phyloP scores from a whole-genome alignment of 2,329 filamentous ascomycete species.

The Clonostachys solani region DNA sequence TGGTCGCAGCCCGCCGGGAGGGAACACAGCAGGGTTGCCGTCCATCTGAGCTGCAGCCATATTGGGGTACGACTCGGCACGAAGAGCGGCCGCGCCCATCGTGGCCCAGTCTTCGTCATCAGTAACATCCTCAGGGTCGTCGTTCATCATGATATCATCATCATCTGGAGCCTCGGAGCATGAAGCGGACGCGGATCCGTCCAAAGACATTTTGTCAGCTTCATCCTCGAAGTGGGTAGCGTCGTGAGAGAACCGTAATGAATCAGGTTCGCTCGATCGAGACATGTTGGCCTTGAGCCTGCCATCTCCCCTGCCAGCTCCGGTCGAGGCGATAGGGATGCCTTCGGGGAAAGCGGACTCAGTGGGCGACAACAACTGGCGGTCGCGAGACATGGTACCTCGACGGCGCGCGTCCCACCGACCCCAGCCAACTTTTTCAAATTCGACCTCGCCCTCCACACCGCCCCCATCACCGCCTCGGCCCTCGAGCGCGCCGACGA shows the following conservation, averaged over 20 bases:
- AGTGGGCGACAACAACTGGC: conserved; percentile 29
- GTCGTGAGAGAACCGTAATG: conserved; percentile 72
- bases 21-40: conserved; percentile 6
- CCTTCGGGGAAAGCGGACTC: conserved; percentile 28
- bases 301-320: conserved; percentile 34
- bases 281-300: conserved; percentile 45
- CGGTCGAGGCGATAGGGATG: conserved; percentile 53
- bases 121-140: conserved; percentile 80
- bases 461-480: conserved; percentile 62
- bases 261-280: conserved; percentile 59
- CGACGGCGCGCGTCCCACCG: conserved; percentile 84
- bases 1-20: conserved; percentile 34
- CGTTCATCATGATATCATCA: conserved; percentile 62
- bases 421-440: conserved; percentile 97
- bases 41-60: conserved; percentile 51
- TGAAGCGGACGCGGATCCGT: conserved; percentile 65
- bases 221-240: conserved; percentile 71
- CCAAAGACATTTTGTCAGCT: conserved; percentile 91
- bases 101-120: conserved; percentile 96
- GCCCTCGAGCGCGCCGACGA: conserved; percentile 88
- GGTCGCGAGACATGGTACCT: conserved; percentile 52
- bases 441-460: conserved; percentile 68
- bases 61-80: conserved; percentile 59
- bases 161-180: conserved; percentile 71
- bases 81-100: conserved; percentile 80